Conservation (phyloP, 352 stramenopile species). For the Phytopythium montanum region DNA sequence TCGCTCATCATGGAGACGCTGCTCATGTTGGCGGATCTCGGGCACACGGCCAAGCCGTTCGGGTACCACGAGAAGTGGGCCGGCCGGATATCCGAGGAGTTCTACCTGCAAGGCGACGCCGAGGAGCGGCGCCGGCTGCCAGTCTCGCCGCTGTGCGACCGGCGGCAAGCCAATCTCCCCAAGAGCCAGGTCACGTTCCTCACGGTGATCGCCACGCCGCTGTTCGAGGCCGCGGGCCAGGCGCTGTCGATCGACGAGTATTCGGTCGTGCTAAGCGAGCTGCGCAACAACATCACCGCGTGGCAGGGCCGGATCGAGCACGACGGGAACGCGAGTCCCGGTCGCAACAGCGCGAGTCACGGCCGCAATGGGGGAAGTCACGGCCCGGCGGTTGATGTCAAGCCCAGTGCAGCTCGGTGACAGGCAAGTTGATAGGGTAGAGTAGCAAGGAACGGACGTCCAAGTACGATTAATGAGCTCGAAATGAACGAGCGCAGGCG, state of each 20-base stretch:
- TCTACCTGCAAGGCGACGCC: conserved; percentile 59
- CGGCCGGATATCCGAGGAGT: conserved; percentile 64
- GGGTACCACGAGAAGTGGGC: conserved; percentile 55
- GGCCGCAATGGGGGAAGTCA: not conserved
- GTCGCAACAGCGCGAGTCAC: not conserved
- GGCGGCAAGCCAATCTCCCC: conserved; percentile 49
- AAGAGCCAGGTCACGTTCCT: conserved; percentile 68
- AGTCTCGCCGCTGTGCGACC: conserved; percentile 59
- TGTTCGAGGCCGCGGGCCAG: conserved; percentile 58
- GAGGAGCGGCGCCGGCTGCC: conserved; percentile 51
- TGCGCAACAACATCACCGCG: conserved; percentile 45
- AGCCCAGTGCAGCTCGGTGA: not conserved
- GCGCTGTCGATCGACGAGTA: conserved; percentile 65
- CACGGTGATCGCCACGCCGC: conserved; percentile 51
- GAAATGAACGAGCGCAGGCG: not conserved
- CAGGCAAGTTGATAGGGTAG: not conserved
- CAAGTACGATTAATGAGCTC: not conserved
- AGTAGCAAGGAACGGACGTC: no score
- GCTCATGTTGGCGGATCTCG: conserved; percentile 63
- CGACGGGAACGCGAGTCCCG: conserved; percentile 1
- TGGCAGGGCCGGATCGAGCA: conserved; percentile 48
- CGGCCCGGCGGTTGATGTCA: not conserved
- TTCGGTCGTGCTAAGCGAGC: conserved; percentile 36
- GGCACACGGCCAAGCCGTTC: conserved; percentile 66
- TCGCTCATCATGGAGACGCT: conserved; percentile 73